Evolutionary conservation across 192 early-diverging fungal species (phyloP), one percentile per base, ranked within the genome.

Genomic region (Coemansia sp.): DNA sequence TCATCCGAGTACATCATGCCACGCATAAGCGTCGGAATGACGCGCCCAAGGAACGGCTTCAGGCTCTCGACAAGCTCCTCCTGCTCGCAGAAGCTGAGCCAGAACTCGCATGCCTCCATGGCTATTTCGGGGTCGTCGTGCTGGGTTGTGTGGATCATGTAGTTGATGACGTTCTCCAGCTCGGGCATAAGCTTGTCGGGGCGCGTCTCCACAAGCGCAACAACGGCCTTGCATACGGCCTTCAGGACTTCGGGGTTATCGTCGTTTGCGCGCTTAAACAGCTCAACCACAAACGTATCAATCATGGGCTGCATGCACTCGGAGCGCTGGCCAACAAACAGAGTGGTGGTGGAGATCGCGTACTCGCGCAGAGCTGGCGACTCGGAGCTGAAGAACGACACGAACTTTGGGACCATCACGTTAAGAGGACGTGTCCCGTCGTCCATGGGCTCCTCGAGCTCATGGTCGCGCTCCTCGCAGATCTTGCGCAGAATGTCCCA

Each of bases 31-130:
- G 95, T 92, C 20, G 96, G 96, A 25, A 99, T 85, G 38, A 99
- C 86, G 25, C 89, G 91, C 61, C 75, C 78, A 32, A 91, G 73
- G 67, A 85, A 87, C 15, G 88, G 89, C 53, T 83, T 86, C 56
- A 94, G 79, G 45, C 87, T 84, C 58, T 87, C 91, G 54, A 85
- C 81, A 63, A 96, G 67, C 32, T 86, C 86, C 48, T 93, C 90
- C 66, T 95, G 94, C 78, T 99, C 97, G 58, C 93, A 93, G 85
- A 98, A 94, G 42, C 91, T 89, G 36, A 97, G 75, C 96, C 96
- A 99, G 79, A 99, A 99, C 82, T 99, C 98, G 76, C 94, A 95
- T 10, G 96, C 96, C 78, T 98, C 98, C 63, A 97, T 83, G n/a
- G 96, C 96, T 53, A 98, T 87, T 34, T 88, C 83, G 20, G 91